These are phyloP conservation scores for Laburnicola sp. DNA, from an alignment of 2,329 filamentous ascomycete genomes.

Conservation along the genomic window DNA sequence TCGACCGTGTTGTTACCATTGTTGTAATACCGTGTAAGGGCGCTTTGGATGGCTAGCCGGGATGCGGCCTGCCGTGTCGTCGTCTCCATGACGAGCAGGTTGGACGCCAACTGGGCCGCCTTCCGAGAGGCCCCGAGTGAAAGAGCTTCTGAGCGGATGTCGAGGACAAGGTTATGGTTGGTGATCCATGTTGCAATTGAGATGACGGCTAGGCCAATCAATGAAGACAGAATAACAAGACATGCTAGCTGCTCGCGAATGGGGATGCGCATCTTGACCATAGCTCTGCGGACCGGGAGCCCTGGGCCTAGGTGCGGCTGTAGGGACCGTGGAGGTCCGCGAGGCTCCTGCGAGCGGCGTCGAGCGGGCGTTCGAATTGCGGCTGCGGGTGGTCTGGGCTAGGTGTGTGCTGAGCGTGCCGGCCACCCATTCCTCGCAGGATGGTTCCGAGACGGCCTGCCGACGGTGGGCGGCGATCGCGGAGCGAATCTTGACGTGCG, in stretches of 20 bases:
- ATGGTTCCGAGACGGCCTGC: constrained; percentile 3
- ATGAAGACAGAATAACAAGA: constrained; percentile 74
- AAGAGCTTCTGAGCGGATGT: constrained; percentile 57
- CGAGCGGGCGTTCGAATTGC: background rate
- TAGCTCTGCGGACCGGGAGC: constrained; percentile 12
- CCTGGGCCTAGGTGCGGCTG: background rate
- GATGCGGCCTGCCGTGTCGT: constrained; percentile 73
- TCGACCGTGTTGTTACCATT: constrained; percentile 56
- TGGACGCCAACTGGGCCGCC: constrained; percentile 76
- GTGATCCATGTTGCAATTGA: constrained; percentile 73
- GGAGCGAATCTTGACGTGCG: constrained; percentile 9
- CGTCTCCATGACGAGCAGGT: constrained; percentile 77
- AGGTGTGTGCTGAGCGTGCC: constrained; percentile 8
- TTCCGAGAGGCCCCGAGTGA: constrained; percentile 83
- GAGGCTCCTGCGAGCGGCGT: background rate
- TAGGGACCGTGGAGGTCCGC: background rate
- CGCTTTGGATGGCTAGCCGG: constrained; percentile 57
- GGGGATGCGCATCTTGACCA: constrained; percentile 73
- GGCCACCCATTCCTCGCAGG: constrained; percentile 34
- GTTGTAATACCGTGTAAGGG: constrained; percentile 57
- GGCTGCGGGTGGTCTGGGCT: too few species aligned
- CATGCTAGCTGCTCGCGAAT: constrained; percentile 85
- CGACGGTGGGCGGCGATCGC: constrained; percentile 6
- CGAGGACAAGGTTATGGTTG: constrained; percentile 63
- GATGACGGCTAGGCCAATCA: constrained; percentile 75